A percentile compares a stretch with the other conserved stretches of the same genome.
phyloP scores from a whole-genome alignment of 345 rosid genomes.

The Citropsis articulata region DNA sequence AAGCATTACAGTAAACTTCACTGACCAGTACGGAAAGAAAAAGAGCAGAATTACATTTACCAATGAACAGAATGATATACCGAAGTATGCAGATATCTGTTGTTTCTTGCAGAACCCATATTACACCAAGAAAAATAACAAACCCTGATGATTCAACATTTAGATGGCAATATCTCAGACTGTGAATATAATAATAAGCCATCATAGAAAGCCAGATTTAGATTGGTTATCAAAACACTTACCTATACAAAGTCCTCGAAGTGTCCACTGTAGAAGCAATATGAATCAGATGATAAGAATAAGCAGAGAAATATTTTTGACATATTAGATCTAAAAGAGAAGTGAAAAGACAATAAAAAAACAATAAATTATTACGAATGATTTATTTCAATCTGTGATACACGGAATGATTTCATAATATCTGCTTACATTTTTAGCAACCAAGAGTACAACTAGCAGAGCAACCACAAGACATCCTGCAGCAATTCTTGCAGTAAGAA shows the following conservation, averaged over 20 bases:
- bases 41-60: constrained; percentile 27
- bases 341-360: background rate
- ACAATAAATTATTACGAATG: background rate
- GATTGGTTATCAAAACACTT: constrained; percentile 20
- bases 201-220: background rate
- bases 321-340: background rate
- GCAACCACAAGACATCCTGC: constrained; percentile 58
- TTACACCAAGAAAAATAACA: constrained; percentile 50
- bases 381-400: background rate
- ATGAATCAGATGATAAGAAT: constrained; percentile 9
- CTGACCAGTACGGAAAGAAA: background rate
- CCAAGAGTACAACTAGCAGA: constrained; percentile 48
- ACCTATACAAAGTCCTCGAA: constrained; percentile 74
- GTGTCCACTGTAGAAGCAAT: constrained; percentile 60
- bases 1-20: background rate
- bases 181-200: background rate
- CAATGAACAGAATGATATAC: constrained; percentile 59
- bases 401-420: background rate
- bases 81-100: constrained; percentile 48
- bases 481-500: constrained; percentile 60
- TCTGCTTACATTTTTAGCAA: constrained; percentile 62
- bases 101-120: constrained; percentile 64
- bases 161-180: constrained; percentile 3
- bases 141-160: constrained; percentile 40
- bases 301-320: background rate